These are phyloP conservation scores for Suillus occidentalis DNA, from an alignment of 768 basidiomycete genomes.

Conservation along the genomic window DNA sequence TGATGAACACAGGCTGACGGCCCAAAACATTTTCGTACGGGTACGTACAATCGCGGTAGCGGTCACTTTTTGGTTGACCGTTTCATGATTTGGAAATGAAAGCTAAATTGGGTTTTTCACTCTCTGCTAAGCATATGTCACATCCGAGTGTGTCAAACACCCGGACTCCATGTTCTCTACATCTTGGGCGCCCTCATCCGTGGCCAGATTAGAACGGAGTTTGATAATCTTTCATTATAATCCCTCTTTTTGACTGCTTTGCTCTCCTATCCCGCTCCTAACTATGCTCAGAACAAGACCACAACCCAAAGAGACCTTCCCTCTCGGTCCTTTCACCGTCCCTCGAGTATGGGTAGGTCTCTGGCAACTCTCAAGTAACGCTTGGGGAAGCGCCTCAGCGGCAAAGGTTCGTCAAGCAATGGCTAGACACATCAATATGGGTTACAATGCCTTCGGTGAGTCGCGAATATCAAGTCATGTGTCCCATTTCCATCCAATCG, in stretches of 20 bases:
- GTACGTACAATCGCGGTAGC: slow-evolving; percentile 13
- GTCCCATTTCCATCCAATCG: slow-evolving; percentile 12
- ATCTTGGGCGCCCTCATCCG: slow-evolving; percentile 6
- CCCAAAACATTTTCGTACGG: slow-evolving; percentile 6
- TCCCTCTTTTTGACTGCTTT: slow-evolving; percentile 7
- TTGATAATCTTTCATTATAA: slow-evolving; percentile 30
- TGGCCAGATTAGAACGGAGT: slow-evolving; percentile 33
- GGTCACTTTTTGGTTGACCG: slow-evolving; percentile 17
- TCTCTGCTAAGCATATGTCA: neutral
- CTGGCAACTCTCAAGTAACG: slow-evolving; percentile 85
- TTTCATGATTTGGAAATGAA: slow-evolving; percentile 4
- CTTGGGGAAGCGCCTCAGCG: slow-evolving; percentile 77
- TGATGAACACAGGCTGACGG: slow-evolving; percentile 19
- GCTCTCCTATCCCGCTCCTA: slow-evolving; percentile 12
- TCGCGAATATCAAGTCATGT: slow-evolving; percentile 4
- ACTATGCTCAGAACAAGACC: slow-evolving; percentile 22
- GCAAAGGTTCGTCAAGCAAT: slow-evolving; percentile 67
- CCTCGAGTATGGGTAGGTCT: slow-evolving; percentile 77
- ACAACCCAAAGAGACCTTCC: slow-evolving; percentile 44
- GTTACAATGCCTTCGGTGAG: slow-evolving; percentile 51
- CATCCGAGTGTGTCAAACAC: slow-evolving; percentile 10
- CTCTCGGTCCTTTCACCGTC: slow-evolving; percentile 53
- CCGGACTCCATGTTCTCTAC: neutral
- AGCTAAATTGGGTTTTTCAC: neutral
- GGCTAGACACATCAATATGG: slow-evolving; percentile 56